Evolutionary conservation across 306 rosid species (phyloP).

Genomic region (Oxytropis ochrocephala): DNA sequence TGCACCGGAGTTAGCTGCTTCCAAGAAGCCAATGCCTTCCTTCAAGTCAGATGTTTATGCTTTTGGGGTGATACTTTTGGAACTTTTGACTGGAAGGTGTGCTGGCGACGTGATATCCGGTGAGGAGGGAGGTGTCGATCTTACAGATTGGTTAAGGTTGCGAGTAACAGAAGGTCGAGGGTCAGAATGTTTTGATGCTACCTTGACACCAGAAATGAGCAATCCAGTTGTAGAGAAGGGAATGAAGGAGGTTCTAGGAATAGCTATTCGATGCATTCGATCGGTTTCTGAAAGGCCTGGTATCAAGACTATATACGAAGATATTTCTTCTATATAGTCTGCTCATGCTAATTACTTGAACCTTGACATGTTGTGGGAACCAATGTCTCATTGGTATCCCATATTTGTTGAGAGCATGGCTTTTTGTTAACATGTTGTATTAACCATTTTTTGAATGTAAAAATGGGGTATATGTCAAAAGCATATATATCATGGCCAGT

Average conservation of each 20-base stretch:
- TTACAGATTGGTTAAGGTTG: constrained; percentile 84
- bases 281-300: constrained; percentile 87
- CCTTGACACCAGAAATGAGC: constrained; percentile 52
- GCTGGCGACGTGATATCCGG: constrained; percentile 93
- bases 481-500: constrained; percentile 28
- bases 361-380: constrained; percentile 34
- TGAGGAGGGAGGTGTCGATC: constrained; percentile 76
- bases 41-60: constrained; percentile 97
- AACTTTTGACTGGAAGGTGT: constrained; percentile 89
- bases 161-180: constrained; percentile 80
- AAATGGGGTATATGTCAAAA: constrained; percentile 30
- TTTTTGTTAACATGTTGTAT: constrained; percentile 35
- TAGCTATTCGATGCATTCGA: constrained; percentile 69
- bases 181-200: constrained; percentile 76
- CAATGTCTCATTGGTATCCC: constrained; percentile 76
- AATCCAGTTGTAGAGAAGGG: constrained; percentile 77
- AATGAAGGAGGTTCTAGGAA: constrained; percentile 85
- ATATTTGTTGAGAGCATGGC: constrained; percentile 36
- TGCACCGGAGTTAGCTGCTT: constrained; percentile 88
- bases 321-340: constrained; percentile 83
- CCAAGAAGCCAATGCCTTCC: constrained; percentile 92
- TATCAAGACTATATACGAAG: constrained; percentile 90
- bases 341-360: constrained; percentile 29
- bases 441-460: constrained; percentile 40
- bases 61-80: constrained; percentile 83